Evolutionary conservation across 768 basidiomycete species (phyloP), one percentile per base, ranked within the genome.

Genomic region (Calocera cornea): DNA sequence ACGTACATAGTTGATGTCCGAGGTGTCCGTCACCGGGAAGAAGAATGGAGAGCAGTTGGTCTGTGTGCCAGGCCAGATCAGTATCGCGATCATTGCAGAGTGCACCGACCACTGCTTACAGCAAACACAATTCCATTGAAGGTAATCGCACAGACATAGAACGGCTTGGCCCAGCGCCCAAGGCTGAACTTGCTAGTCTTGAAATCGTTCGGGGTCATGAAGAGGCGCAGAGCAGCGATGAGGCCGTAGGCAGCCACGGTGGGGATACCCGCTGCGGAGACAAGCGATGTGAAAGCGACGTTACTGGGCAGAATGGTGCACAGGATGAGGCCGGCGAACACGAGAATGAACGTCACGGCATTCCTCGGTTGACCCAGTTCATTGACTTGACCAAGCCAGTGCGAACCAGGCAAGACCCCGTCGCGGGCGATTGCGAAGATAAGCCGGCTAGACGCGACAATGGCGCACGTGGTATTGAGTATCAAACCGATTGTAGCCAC

Each of bases 351-450:
- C 1, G 90, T 90, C 19, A 95, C 86, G 14, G 93, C 93, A 74
- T 92, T 87, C 66, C 80, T 82, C 0, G 93, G 93, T 72, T 94
- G 89, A 1, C 89, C 87, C 17, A 82, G 76, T 0, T 76, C 70
- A 64, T 89, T 86, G 44, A 95, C 89, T 68, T 81, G 77, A 49
- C 89, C 86, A 65, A 97, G 88, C 93, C 92, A 95, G 14, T 78
- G 68, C 0, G 90, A 92, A 60, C 90, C 74, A 0, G 94, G 93
- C 12, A 97, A 80, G 0, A 95, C 90, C 33, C 93, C 93, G 72
- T 97, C 94, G 65, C 94, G 87, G n/a, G 93, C 93, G 50, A 97
- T 89, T 10, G 93, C 94, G 73, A 90, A 97, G 41, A 97, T 83
- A 31, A 97, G 82, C 2, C 93, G 85, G 14, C 92, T 94, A 14